A percentile compares a stretch with the other conserved stretches of the same genome.
Conservation (phyloP, 2,329 filamentous ascomycete species). For the Zasmidium citrigriseum region DNA sequence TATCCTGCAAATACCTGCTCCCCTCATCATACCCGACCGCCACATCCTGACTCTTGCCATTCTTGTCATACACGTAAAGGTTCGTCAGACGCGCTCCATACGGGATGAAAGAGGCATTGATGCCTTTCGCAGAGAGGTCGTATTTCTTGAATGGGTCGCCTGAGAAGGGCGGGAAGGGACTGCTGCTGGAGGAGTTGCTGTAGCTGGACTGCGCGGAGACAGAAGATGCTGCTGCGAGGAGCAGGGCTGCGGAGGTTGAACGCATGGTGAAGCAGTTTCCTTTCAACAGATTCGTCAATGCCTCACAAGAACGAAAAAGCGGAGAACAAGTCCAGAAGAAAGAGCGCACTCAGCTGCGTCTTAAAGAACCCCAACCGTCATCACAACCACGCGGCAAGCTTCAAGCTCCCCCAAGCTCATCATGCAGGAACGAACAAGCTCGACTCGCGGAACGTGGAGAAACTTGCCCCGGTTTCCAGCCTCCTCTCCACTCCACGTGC, state of each 20-base stretch:
- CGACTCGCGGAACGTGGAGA: slow-evolving; percentile 7
- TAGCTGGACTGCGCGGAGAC: slow-evolving; percentile 22
- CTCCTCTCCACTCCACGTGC: slow-evolving; percentile 13
- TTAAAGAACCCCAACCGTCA: no score
- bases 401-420: not conserved
- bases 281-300: not conserved
- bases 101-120: slow-evolving; percentile 33
- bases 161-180: slow-evolving; percentile 29
- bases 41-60: slow-evolving; percentile 49
- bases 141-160: slow-evolving; percentile 32
- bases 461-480: not conserved
- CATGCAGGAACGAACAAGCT: slow-evolving; percentile 8
- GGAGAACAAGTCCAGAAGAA: not conserved
- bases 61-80: slow-evolving; percentile 31
- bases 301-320: not conserved
- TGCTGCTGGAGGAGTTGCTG: slow-evolving; percentile 1
- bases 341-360: not conserved
- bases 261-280: slow-evolving; percentile 18
- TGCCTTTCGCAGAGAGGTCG: slow-evolving; percentile 28
- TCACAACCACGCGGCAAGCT: no score
- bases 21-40: slow-evolving; percentile 54
- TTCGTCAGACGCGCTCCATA: slow-evolving; percentile 34
- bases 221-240: slow-evolving; percentile 24
- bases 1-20: slow-evolving; percentile 40
- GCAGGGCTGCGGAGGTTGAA: slow-evolving; percentile 16